These are phyloP conservation scores for Tetrapisispora namnaoensis DNA, from an alignment of 805 yeast genomes.

Conservation along the genomic window DNA sequence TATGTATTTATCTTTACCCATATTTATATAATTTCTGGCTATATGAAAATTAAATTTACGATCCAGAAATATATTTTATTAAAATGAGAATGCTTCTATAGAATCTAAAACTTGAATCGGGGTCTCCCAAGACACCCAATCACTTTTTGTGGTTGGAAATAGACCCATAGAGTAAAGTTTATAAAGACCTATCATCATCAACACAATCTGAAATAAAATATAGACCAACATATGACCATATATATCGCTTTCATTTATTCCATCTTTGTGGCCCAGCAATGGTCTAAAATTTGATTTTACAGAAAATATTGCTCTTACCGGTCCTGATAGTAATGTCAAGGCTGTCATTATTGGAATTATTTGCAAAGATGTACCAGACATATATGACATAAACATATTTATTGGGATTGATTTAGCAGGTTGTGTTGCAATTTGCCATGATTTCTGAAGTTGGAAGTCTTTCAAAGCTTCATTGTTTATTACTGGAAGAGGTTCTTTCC, in stretches of 20 bases:
- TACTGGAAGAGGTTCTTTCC: neutral
- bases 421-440: constrained; percentile 76
- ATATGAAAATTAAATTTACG: neutral
- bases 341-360: constrained; percentile 88
- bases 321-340: constrained; percentile 67
- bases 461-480: constrained; percentile 5
- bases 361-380: constrained; percentile 86
- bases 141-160: constrained; percentile 77
- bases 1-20: neutral
- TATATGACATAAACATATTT: constrained; percentile 83
- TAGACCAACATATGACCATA: constrained; percentile 38
- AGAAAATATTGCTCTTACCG: constrained; percentile 59
- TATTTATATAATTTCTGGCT: neutral
- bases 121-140: constrained; percentile 85
- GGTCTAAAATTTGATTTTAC: constrained; percentile 47
- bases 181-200: constrained; percentile 70
- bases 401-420: constrained; percentile 86
- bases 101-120: constrained; percentile 22
- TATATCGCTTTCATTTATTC: constrained; percentile 13
- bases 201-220: constrained; percentile 39
- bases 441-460: constrained; percentile 40
- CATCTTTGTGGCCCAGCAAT: constrained; percentile 25
- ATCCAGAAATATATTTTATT: neutral
- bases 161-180: constrained; percentile 83
- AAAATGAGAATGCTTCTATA: constrained; percentile 18